A percentile compares a stretch with the other conserved stretches of the same genome.
phyloP scores from a whole-genome alignment of 1,139 yeast genomes.

The Taphrina deformans region DNA sequence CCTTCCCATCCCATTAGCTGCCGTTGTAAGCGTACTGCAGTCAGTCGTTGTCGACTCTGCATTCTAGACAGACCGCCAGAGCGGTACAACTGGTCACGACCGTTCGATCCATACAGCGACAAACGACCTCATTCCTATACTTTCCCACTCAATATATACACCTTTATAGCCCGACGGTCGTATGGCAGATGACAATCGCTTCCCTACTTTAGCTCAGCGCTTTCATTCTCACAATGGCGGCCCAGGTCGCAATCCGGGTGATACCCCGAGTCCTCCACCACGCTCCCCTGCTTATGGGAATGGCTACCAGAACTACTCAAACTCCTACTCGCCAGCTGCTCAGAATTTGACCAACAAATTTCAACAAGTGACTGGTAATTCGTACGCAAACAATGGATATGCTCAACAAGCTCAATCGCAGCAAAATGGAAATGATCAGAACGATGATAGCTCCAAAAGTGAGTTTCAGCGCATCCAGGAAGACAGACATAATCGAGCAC shows the following conservation, averaged over 20 bases:
- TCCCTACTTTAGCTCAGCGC: conserved; percentile 19
- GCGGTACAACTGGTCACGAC: too few relatives aligned
- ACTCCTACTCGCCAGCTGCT: conserved; percentile 24
- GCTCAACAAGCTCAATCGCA: conserved; percentile 14
- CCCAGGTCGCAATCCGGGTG: conserved; percentile 6
- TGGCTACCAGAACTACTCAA: conserved; percentile 23
- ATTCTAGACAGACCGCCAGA: background rate
- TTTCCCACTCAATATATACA: background rate
- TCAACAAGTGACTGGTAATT: conserved; percentile 17
- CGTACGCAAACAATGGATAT: conserved; percentile 4
- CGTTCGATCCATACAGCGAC: background rate
- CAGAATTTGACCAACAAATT: conserved; percentile 28
- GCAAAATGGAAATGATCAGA: background rate
- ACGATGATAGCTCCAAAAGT: conserved; percentile 11
- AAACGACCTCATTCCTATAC: too few relatives aligned
- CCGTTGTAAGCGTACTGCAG: background rate
- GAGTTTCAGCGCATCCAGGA: conserved; percentile 24
- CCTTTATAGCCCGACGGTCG: background rate
- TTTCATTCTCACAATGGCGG: conserved; percentile 27
- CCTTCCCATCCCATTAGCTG: background rate
- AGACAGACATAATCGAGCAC: conserved; percentile 18
- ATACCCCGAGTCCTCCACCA: conserved; percentile 30
- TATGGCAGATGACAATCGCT: conserved; percentile 33
- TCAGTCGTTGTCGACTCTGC: background rate
- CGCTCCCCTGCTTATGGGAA: conserved; percentile 29